Evolutionary conservation across 73 alveolate genomes (phyloP).

Genomic region (Paramecium sexaurelia): DNA sequence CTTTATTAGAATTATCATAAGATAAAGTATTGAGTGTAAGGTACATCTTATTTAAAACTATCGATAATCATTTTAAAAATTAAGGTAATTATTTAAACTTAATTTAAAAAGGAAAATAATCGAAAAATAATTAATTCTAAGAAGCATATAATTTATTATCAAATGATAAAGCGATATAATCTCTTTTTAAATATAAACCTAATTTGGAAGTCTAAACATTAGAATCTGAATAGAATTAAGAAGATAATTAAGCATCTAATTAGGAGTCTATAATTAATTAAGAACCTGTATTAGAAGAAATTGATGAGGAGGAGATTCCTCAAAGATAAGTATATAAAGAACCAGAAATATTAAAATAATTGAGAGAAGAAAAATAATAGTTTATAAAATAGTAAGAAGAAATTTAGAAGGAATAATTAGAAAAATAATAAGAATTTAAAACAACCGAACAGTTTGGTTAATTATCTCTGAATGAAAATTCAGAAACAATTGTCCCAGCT

Average conservation of each 20-base stretch:
- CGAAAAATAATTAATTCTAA: not conserved
- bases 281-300: not conserved
- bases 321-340: not conserved
- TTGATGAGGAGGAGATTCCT: slow-evolving; percentile 1
- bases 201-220: not conserved
- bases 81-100: not conserved
- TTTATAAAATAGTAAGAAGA: not conserved
- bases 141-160: not conserved
- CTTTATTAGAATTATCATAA: not conserved
- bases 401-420: not conserved
- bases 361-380: not conserved
- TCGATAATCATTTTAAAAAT: not conserved
- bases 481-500: not conserved
- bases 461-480: not conserved
- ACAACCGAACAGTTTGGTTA: not conserved
- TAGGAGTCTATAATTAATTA: not conserved
- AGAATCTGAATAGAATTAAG: not conserved
- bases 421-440: not conserved
- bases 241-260: not conserved
- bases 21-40: slow-evolving; percentile 19
- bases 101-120: not conserved
- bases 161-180: not conserved
- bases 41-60: not conserved
- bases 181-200: not conserved
- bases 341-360: not conserved